Evolutionary conservation across 129 eudicot species (phyloP).

Genomic region (Centella asiatica): DNA sequence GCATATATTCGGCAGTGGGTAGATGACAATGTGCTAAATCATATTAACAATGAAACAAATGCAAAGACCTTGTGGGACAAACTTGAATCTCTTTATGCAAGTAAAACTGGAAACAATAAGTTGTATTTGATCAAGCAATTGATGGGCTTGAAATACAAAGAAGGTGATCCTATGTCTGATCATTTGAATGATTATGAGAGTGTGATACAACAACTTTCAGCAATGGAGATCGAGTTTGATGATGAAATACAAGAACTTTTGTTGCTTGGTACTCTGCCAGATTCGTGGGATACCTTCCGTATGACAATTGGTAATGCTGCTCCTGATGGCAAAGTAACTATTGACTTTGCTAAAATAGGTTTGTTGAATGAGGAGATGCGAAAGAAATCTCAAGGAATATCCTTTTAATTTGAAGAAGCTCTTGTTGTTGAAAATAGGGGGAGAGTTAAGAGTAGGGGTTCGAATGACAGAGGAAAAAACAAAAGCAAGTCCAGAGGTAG

Average conservation of each 20-base stretch:
- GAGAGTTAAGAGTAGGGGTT: neutral
- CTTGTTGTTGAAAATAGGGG: neutral
- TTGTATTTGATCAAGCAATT: no score
- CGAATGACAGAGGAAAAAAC: neutral
- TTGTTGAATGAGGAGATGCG: slow-evolving; percentile 4
- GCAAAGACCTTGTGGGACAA: neutral
- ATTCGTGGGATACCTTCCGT: neutral
- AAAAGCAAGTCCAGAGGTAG: neutral
- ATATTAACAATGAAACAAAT: no score
- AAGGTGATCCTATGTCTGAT: neutral
- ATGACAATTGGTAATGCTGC: neutral
- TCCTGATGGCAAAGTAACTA: neutral
- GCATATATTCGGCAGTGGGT: no score
- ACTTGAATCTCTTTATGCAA: neutral
- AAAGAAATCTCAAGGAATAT: neutral
- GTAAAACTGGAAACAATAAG: neutral
- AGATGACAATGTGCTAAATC: no score
- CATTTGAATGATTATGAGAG: neutral
- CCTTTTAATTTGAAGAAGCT: neutral
- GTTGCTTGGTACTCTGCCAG: slow-evolving; percentile 10
- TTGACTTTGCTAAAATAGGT: neutral
- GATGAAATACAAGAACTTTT: slow-evolving; percentile 6
- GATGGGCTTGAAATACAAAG: neutral
- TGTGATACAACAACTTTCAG: neutral
- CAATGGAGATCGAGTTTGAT: slow-evolving; percentile 18